Percentiles rank a stretch among this genome's conserved stretches.
Conservation (phyloP, 2,329 filamentous ascomycete species). For the Penicillium sp. region DNA sequence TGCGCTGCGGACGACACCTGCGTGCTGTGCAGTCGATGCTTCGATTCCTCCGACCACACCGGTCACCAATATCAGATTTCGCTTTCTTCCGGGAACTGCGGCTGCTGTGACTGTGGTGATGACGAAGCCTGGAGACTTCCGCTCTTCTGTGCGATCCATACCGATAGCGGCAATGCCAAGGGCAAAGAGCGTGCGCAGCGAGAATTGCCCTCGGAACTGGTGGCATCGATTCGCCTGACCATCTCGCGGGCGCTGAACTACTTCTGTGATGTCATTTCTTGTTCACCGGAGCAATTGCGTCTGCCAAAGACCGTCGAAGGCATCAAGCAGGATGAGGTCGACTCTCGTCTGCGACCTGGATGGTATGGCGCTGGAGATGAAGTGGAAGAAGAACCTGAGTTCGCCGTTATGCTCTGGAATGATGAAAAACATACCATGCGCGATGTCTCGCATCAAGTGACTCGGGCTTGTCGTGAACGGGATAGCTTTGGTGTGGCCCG, state of each 20-base stretch:
- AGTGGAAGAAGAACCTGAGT: constrained; percentile 69
- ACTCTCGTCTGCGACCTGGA: constrained; percentile 73
- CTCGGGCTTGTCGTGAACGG: constrained; percentile 78
- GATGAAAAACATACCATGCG: constrained; percentile 97
- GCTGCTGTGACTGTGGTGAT: constrained; percentile 97
- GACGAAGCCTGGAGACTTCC: constrained; percentile 89
- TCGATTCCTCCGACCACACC: constrained; percentile 91
- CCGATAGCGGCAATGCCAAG: constrained; percentile 58
- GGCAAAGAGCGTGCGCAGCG: constrained; percentile 58
- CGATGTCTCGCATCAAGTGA: constrained; percentile 88
- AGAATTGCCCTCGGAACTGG: constrained; percentile 73
- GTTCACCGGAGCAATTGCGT: constrained; percentile 91
- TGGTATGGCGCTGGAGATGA: constrained; percentile 70
- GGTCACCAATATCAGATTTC: constrained; percentile 89
- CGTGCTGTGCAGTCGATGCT: constrained; percentile 90
- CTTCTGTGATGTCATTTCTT: constrained; percentile 96
- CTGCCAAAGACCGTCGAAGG: constrained; percentile 79
- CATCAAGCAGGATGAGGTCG: constrained; percentile 77
- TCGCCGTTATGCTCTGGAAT: constrained; percentile 89
- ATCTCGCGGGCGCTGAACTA: constrained; percentile 87
- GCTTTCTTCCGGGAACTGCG: constrained; percentile 86
- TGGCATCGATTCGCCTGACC: constrained; percentile 79
- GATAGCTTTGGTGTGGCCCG: constrained; percentile 68
- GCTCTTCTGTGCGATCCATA: constrained; percentile 87
- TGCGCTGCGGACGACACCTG: constrained; percentile 95